Conservation (phyloP, 768 basidiomycete genomes). For the Suillus ampliporus region DNA sequence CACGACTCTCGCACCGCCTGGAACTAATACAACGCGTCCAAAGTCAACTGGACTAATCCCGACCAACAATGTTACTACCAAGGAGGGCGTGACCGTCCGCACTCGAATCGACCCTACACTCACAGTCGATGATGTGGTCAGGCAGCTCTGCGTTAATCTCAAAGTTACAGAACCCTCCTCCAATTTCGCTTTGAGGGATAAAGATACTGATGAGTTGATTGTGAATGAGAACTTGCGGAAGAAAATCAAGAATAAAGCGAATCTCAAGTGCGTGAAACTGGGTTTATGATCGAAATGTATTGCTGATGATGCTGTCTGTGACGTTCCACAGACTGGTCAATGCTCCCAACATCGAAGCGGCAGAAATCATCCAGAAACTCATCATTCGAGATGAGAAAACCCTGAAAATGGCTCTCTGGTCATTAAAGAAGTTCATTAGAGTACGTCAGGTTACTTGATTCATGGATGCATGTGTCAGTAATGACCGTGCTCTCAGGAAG, state of each 20-base stretch:
- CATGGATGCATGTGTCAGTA: slow-evolving; percentile 8
- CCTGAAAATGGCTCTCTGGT: slow-evolving; percentile 73
- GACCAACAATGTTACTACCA: slow-evolving; percentile 84
- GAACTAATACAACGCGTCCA: slow-evolving; percentile 39
- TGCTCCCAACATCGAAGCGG: slow-evolving; percentile 79
- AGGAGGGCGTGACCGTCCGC: slow-evolving; percentile 75
- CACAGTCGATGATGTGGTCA: slow-evolving; percentile 83
- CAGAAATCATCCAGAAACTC: slow-evolving; percentile 77
- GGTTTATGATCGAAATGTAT: not conserved
- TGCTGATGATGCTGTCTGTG: slow-evolving; percentile 12
- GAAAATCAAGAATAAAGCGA: slow-evolving; percentile 79
- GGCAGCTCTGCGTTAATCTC: slow-evolving; percentile 81
- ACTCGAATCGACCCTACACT: slow-evolving; percentile 86
- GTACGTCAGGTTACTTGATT: slow-evolving; percentile 44
- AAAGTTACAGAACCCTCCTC: slow-evolving; percentile 76
- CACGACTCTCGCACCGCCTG: slow-evolving; percentile 31
- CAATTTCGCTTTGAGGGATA: slow-evolving; percentile 78
- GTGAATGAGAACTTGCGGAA: slow-evolving; percentile 86
- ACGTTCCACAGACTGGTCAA: slow-evolving; percentile 61
- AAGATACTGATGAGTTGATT: slow-evolving; percentile 78
- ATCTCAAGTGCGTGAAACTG: slow-evolving; percentile 66
- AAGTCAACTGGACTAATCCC: slow-evolving; percentile 66
- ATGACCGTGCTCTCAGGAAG: slow-evolving; percentile 58
- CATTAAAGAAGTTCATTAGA: slow-evolving; percentile 79
- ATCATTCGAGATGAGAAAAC: slow-evolving; percentile 60